These are phyloP conservation scores for Acorus calamus DNA, from an alignment of 106 monocot genomes.

Conservation along the genomic window DNA sequence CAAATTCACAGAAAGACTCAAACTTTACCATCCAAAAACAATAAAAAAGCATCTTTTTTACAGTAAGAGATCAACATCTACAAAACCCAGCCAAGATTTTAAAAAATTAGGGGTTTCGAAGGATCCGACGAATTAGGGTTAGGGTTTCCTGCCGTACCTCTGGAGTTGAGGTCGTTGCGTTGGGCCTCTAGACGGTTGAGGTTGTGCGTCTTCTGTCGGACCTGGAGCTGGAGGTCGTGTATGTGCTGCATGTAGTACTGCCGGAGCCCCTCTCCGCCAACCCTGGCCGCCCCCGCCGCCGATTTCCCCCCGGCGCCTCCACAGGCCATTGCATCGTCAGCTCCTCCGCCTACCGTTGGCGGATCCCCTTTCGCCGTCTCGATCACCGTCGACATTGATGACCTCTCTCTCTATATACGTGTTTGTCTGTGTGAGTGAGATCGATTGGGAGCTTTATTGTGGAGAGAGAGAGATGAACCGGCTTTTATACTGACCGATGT, in stretches of 20 bases:
- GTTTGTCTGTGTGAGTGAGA: too few species aligned
- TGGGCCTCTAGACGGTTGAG: constrained; percentile 95
- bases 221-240: constrained; percentile 86
- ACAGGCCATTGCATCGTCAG: constrained; percentile 18
- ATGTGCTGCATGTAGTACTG: constrained; percentile 96
- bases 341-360: constrained; percentile 46
- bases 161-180: constrained; percentile 92
- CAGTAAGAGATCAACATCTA: too few species aligned
- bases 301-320: constrained; percentile 12
- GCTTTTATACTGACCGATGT: too few species aligned
- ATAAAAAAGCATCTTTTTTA: too few species aligned
- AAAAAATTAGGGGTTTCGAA: neutral
- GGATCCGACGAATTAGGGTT: neutral
- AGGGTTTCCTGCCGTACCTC: constrained; percentile 35
- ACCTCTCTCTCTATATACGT: too few species aligned
- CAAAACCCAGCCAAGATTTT: too few species aligned
- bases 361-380: constrained; percentile 6
- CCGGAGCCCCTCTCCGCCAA: constrained; percentile 72
- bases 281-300: constrained; percentile 32
- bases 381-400: too few species aligned
- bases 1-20: too few species aligned
- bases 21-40: too few species aligned
- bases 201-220: constrained; percentile 86
- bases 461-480: too few species aligned
- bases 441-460: too few species aligned